Evolutionary conservation across 2,329 filamentous ascomycete species (phyloP).

Genomic region (Orbilia javanica): DNA sequence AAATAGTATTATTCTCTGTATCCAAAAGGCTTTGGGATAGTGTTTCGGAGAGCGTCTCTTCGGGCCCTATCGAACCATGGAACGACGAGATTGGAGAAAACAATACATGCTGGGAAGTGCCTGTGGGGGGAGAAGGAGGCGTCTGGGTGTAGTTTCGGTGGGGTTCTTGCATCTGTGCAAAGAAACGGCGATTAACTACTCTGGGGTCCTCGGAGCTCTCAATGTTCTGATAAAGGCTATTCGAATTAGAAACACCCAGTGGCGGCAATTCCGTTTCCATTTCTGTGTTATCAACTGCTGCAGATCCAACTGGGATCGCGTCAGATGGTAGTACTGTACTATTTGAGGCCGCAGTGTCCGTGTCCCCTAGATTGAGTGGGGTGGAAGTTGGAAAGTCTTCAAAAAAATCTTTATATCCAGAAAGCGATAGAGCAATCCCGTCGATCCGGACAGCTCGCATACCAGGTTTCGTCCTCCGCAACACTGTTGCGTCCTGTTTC

Average conservation of each 20-base stretch:
- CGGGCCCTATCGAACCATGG: slow-evolving; percentile 47
- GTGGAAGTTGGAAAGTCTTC: slow-evolving; percentile 1
- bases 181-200: slow-evolving; percentile 5
- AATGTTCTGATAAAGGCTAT: not conserved
- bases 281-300: not conserved
- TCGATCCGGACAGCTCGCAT: slow-evolving; percentile 48
- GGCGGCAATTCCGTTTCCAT: not conserved
- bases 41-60: slow-evolving; percentile 22
- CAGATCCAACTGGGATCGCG: not conserved
- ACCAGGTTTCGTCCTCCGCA: slow-evolving; percentile 31
- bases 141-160: not conserved
- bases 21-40: slow-evolving; percentile 42
- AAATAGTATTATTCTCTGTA: slow-evolving; percentile 27
- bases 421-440: slow-evolving; percentile 35
- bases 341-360: slow-evolving; percentile 38
- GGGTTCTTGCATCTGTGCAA: slow-evolving; percentile 50
- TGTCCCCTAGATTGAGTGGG: slow-evolving; percentile 3
- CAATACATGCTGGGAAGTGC: not conserved
- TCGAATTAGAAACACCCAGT: not conserved
- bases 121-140: slow-evolving; percentile 5
- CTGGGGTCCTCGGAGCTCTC: not conserved
- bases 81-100: slow-evolving; percentile 33
- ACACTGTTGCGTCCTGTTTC: not conserved
- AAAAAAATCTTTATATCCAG: slow-evolving; percentile 34
- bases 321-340: slow-evolving; percentile 37